phyloP scores from a whole-genome alignment of 2,329 filamentous ascomycete genomes.

The Aspergillus pseudoviridinutans region DNA sequence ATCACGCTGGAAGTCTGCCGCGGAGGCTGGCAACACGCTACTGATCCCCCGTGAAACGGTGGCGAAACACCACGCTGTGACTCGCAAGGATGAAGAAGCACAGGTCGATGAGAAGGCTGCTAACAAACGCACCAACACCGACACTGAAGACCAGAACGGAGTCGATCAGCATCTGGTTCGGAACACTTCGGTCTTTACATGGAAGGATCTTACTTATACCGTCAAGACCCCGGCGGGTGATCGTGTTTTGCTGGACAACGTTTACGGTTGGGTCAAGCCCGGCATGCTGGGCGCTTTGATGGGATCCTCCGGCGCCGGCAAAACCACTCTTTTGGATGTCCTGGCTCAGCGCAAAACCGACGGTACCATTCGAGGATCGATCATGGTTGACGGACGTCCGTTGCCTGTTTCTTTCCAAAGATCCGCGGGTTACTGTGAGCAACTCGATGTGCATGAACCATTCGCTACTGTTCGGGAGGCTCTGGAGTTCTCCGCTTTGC shows the following conservation, averaged over 20 bases:
- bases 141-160: background rate
- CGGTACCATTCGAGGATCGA: slow-evolving; percentile 59
- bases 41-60: slow-evolving; percentile 60
- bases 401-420: slow-evolving; percentile 61
- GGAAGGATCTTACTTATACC: slow-evolving; percentile 68
- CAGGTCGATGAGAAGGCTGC: slow-evolving; percentile 24
- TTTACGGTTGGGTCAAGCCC: slow-evolving; percentile 73
- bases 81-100: slow-evolving; percentile 50
- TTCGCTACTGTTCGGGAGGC: slow-evolving; percentile 64
- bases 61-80: slow-evolving; percentile 31
- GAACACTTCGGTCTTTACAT: slow-evolving; percentile 68
- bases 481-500: slow-evolving; percentile 61
- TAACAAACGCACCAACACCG: slow-evolving; percentile 13
- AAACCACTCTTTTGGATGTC: slow-evolving; percentile 70
- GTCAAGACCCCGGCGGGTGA: slow-evolving; percentile 57
- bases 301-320: slow-evolving; percentile 74
- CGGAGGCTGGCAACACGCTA: slow-evolving; percentile 52
- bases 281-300: slow-evolving; percentile 74
- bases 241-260: slow-evolving; percentile 59
- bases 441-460: slow-evolving; percentile 64
- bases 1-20: slow-evolving; percentile 51
- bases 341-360: slow-evolving; percentile 65
- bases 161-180: slow-evolving; percentile 49
- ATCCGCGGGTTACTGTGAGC: slow-evolving; percentile 65
- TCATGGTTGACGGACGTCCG: slow-evolving; percentile 62